These are phyloP conservation scores for Suhomyces vadensis DNA, from an alignment of 805 yeast species.

Conservation along the genomic window DNA sequence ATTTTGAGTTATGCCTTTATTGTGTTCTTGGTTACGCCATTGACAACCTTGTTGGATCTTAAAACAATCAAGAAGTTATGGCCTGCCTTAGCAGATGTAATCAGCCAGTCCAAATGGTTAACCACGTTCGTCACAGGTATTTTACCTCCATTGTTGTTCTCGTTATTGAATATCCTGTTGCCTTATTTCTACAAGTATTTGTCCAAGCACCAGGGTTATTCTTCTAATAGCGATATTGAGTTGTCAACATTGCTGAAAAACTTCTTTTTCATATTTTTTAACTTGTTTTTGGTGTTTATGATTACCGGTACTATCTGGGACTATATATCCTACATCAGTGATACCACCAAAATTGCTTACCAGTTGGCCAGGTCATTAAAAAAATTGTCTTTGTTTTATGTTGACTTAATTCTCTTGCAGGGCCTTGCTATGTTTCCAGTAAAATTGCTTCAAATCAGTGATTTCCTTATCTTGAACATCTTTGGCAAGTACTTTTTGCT, in stretches of 20 bases:
- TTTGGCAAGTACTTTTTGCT: slow-evolving; percentile 39
- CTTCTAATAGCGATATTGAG: slow-evolving; percentile 60
- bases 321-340: slow-evolving; percentile 56
- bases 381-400: slow-evolving; percentile 53
- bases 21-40: slow-evolving; percentile 56
- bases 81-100: slow-evolving; percentile 58
- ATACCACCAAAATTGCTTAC: slow-evolving; percentile 59
- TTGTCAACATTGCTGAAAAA: slow-evolving; percentile 57
- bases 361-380: slow-evolving; percentile 54
- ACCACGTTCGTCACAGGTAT: slow-evolving; percentile 62
- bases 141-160: slow-evolving; percentile 60
- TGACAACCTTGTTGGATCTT: slow-evolving; percentile 56
- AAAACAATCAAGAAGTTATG: slow-evolving; percentile 56
- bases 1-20: slow-evolving; percentile 52
- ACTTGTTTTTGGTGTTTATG: slow-evolving; percentile 60
- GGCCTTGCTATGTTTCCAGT: slow-evolving; percentile 68
- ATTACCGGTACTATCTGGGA: slow-evolving; percentile 63
- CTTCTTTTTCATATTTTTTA: slow-evolving; percentile 60
- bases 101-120: slow-evolving; percentile 50
- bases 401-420: slow-evolving; percentile 65
- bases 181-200: slow-evolving; percentile 58
- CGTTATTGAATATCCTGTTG: slow-evolving; percentile 50
- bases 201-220: slow-evolving; percentile 52
- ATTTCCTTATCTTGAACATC: slow-evolving; percentile 46
- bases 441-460: slow-evolving; percentile 55